Conservation (phyloP, 1,139 yeast species). For the Blastobotrys apis region DNA sequence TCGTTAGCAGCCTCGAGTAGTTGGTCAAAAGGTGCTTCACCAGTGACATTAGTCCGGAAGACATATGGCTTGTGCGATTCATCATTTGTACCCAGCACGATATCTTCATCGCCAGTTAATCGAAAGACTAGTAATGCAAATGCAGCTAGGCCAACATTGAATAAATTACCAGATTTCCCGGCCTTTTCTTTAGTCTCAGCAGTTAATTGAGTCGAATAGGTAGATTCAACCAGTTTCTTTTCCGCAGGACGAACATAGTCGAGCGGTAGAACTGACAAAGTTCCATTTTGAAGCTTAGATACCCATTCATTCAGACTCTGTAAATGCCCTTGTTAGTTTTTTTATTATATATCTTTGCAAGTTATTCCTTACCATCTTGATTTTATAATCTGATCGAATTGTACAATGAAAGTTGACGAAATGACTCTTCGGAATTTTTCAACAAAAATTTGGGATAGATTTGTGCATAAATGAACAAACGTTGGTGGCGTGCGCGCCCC, state of each 20-base stretch:
- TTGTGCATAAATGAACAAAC: too few species aligned
- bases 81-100: constrained; percentile 70
- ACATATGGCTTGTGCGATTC: constrained; percentile 44
- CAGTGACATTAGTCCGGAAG: constrained; percentile 53
- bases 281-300: constrained; percentile 66
- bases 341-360: too few species aligned
- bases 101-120: constrained; percentile 90
- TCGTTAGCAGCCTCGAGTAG: constrained; percentile 47
- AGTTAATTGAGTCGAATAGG: constrained; percentile 42
- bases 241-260: constrained; percentile 81
- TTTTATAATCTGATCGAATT: too few species aligned
- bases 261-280: constrained; percentile 81
- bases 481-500: too few species aligned
- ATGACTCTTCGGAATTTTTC: too few species aligned
- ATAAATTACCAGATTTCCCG: constrained; percentile 28
- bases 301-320: constrained; percentile 53
- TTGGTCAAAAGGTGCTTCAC: constrained; percentile 46
- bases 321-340: background rate
- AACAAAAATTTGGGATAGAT: too few species aligned
- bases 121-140: constrained; percentile 71
- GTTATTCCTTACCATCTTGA: too few species aligned
- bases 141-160: constrained; percentile 58
- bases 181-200: constrained; percentile 16
- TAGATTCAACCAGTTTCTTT: constrained; percentile 63
- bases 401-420: too few species aligned